Base-by-base conservation (phyloP, 139 green algal genomes). In the Chlorella sp. region DNA sequence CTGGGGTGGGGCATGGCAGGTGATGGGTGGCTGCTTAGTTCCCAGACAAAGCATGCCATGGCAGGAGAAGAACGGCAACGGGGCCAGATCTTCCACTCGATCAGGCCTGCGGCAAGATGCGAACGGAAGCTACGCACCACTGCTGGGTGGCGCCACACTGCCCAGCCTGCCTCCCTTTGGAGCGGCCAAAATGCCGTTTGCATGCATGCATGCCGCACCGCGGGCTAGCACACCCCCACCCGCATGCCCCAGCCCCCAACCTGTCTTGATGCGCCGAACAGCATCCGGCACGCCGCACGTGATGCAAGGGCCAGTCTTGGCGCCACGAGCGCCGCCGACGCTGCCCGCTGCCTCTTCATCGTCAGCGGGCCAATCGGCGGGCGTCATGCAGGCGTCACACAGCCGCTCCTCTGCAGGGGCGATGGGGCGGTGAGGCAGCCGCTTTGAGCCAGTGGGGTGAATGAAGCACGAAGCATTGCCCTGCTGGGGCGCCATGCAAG, bases 71-170 rank as follows among this genome's bases (percentile, higher is more conserved):
- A n/a, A n/a, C n/a, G n/a, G n/a, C n/a, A n/a, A n/a, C n/a, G n/a
- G n/a, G n/a, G n/a, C n/a, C 83, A 87, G 24, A 34, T 9, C 0
- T 22, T 14, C 36, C 83, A 87, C 38, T 87, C 83, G 40, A 69
- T 26, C 74, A 77, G 38, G 30, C 73, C 83, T 79, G 51, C 40
- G 28, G 36, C 36, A 60, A 30, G 43, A 1, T 5, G 30, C 3
- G 74, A 5, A n/a, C n/a, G n/a, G n/a, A n/a, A n/a, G n/a, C n/a
- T n/a, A n/a, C n/a, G n/a, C n/a, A n/a, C n/a, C n/a, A n/a, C n/a
- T n/a, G n/a, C n/a, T n/a, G n/a, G n/a, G n/a, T n/a, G n/a, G n/a
- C n/a, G n/a, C n/a, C n/a, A n/a, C n/a, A n/a, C n/a, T n/a, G n/a
- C n/a, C n/a, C n/a, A n/a, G n/a, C n/a, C n/a, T n/a, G n/a, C n/a